phyloP scores from a whole-genome alignment of 2,329 filamentous ascomycete species.

The Acrodontium crateriforme region DNA sequence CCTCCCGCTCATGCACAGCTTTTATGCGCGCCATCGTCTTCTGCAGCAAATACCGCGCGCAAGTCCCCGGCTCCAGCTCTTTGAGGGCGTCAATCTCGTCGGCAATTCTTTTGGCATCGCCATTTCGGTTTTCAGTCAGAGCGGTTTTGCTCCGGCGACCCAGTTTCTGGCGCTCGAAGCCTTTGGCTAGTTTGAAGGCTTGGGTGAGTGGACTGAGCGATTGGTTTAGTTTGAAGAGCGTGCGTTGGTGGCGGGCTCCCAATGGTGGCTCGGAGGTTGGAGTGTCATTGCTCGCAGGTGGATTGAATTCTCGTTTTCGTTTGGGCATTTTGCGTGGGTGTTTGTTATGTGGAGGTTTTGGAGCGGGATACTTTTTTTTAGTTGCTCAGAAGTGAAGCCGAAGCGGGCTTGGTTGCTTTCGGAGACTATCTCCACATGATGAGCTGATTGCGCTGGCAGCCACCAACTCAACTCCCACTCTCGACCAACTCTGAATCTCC shows the following conservation, averaged over 20 bases:
- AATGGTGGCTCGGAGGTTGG: conserved; percentile 14
- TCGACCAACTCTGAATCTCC: too few relatives aligned
- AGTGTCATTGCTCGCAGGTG: conserved; percentile 6
- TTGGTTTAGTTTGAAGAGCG: conserved; percentile 38
- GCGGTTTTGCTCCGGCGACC: conserved; percentile 47
- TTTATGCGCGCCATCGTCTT: conserved; percentile 45
- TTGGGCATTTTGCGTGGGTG: conserved; percentile 14
- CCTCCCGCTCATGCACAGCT: conserved; percentile 37
- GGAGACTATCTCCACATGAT: too few relatives aligned
- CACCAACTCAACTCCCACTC: too few relatives aligned
- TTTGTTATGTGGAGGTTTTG: too few relatives aligned
- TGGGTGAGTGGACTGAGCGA: conserved; percentile 48
- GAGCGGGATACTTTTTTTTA: too few relatives aligned
- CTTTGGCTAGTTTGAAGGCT: conserved; percentile 58
- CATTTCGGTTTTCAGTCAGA: conserved; percentile 28
- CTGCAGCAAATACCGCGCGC: conserved; percentile 41
- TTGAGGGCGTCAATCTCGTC: conserved; percentile 47
- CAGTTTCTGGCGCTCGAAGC: conserved; percentile 65
- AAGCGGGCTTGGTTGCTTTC: too few relatives aligned
- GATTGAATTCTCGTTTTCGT: conserved; percentile 20
- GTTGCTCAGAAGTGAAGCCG: too few relatives aligned
- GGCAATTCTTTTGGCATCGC: conserved; percentile 45
- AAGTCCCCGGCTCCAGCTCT: conserved; percentile 38
- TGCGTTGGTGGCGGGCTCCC: conserved; percentile 27
- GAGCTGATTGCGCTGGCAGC: too few relatives aligned